Evolutionary conservation across 257 asterid genomes (phyloP).

Genomic region (Marsdenia floribunda): DNA sequence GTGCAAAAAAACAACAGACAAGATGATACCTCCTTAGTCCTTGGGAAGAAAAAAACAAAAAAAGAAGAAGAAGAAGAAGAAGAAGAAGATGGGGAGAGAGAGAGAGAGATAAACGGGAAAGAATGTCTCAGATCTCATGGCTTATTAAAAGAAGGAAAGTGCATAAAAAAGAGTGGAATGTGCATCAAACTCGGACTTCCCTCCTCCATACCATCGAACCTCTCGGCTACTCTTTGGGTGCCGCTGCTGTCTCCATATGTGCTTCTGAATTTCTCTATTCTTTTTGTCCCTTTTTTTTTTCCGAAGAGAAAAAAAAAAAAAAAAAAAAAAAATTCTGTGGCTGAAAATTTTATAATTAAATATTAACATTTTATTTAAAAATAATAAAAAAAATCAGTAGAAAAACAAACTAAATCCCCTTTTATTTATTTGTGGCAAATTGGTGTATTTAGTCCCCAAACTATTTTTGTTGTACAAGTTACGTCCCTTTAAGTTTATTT

Average conservation of each 20-base stretch:
- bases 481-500: too few species aligned
- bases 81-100: too few species aligned
- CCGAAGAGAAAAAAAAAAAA: neutral
- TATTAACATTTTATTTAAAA: too few species aligned
- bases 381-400: too few species aligned
- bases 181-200: conserved; percentile 4
- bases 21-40: neutral
- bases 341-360: neutral
- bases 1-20: neutral
- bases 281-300: conserved; percentile 12
- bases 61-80: neutral
- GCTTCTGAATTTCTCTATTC: conserved; percentile 1
- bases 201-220: conserved; percentile 8
- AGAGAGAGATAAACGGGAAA: neutral
- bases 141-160: neutral
- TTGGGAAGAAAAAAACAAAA: neutral
- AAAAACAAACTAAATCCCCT: too few species aligned
- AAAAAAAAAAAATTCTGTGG: neutral
- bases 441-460: too few species aligned
- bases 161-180: conserved; percentile 6
- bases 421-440: too few species aligned
- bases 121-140: neutral
- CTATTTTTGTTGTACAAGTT: too few species aligned
- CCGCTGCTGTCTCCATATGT: conserved; percentile 10
- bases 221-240: conserved; percentile 17